Base-by-base conservation (phyloP, 2,329 filamentous ascomycete species). In the Venturia carpophila region DNA sequence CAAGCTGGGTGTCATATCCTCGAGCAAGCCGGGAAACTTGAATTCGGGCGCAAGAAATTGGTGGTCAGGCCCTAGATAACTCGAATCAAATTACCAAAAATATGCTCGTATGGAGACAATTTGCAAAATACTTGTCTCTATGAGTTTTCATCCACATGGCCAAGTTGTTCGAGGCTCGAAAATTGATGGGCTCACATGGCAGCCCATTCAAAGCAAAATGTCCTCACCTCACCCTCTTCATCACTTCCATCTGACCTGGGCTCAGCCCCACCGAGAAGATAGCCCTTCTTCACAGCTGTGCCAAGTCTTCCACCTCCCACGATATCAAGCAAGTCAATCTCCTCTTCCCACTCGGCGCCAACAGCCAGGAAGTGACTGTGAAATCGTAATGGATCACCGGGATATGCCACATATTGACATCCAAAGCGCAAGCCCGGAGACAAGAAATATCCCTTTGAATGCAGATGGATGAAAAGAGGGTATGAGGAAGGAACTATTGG, bases 251-350 rank as follows among this genome's bases (percentile, higher is more conserved):
- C 71, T 64, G 83, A 78, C 70, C 84, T 80, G 27, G 27, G 52
- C 21, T 63, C 56, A 21, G 43, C 52, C 0, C 91, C 92, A 7
- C 92, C 93, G 66, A 99, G 83, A 64, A 99, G 78, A 71, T 92
- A 97, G 0, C 91, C 90, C 77, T 99, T 99, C 81, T 99, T 99
- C 24, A 97, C 94, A 62, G 91, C 91, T 1, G 94, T 97, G 0
- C 92, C 94, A 68, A 99, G 76, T 69, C 94, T 83, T 5, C 94
- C 94, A 9, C 91, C 92, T 24, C 87, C 89, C 19, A 97, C 88
- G 17, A 99, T 79, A 69, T 96, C 90, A 69, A 97, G 82, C 71
- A 97, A 79, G 45, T 89, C 84, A 65, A 99, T 88, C 70, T 92
- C 86, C 71, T 96, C 85, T 67, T 97, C 87, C 91, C 92, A 97